Percentiles rank a stretch among this genome's conserved stretches.
phyloP scores from a whole-genome alignment of 2,329 filamentous ascomycete species.

The Ophiosphaerella korrae region DNA sequence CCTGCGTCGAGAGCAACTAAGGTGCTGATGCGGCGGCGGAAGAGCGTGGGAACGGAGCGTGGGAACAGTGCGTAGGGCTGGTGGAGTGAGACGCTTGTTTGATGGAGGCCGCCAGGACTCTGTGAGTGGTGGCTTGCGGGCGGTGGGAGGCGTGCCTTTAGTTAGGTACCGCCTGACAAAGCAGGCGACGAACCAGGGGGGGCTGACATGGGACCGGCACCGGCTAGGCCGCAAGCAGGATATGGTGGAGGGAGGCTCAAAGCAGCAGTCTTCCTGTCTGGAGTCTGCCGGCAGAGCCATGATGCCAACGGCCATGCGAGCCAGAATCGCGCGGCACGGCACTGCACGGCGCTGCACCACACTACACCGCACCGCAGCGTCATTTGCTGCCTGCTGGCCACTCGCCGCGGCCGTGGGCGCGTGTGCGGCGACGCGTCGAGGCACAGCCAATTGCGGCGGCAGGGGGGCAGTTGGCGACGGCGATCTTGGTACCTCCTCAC shows the following conservation, averaged over 20 bases:
- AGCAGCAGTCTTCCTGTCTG: conserved; percentile 21
- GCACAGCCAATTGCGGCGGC: conserved; percentile 16
- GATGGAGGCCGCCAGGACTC: conserved; percentile 21
- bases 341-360: too few species aligned
- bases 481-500: conserved; percentile 3
- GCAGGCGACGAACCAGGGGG: conserved; percentile 19
- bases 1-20: conserved; percentile 4
- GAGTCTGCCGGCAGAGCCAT: background rate
- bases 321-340: conserved; percentile 7
- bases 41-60: conserved; percentile 30
- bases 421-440: conserved; percentile 26
- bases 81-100: conserved; percentile 27
- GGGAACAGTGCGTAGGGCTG: conserved; percentile 36
- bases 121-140: conserved; percentile 17
- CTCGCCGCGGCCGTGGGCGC: conserved; percentile 25
- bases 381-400: conserved; percentile 11
- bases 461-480: conserved; percentile 4
- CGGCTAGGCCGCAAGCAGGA: conserved; percentile 26
- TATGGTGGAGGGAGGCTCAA: conserved; percentile 21
- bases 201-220: background rate
- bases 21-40: conserved; percentile 38
- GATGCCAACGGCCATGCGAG: too few species aligned
- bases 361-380: background rate
- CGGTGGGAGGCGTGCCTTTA: conserved; percentile 4
- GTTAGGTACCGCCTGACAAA: conserved; percentile 25